phyloP scores from a whole-genome alignment of 2,329 filamentous ascomycete genomes.

The Thelonectria rubi region DNA sequence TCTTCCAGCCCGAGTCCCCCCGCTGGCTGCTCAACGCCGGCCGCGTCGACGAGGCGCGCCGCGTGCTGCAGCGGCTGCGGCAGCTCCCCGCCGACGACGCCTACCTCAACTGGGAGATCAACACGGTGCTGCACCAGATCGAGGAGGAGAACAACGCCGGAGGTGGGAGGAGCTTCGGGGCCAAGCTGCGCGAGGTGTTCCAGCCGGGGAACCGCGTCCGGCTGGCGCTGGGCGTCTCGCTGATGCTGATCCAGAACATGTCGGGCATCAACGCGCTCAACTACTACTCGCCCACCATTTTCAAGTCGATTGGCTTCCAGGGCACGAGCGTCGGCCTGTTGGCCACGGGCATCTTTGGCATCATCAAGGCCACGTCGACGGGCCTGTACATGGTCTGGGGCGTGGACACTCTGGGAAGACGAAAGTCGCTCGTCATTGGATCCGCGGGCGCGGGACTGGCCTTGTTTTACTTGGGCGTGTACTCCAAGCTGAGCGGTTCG shows the following conservation, averaged over 20 bases:
- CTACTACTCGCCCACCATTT: constrained; percentile 70
- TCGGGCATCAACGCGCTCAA: constrained; percentile 72
- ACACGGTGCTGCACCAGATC: constrained; percentile 23
- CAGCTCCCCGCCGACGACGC: constrained; percentile 23
- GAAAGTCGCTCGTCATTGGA: too few species aligned
- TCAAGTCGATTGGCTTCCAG: constrained; percentile 67
- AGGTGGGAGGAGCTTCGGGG: constrained; percentile 6
- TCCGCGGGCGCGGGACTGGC: background rate
- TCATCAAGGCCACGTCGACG: constrained; percentile 57
- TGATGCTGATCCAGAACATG: constrained; percentile 28
- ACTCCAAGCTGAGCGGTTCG: too few species aligned
- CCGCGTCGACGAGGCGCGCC: constrained; percentile 15
- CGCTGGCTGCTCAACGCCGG: constrained; percentile 39
- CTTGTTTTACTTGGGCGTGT: too few species aligned
- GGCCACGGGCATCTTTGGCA: constrained; percentile 72
- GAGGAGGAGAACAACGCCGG: constrained; percentile 20
- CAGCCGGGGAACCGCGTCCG: constrained; percentile 53
- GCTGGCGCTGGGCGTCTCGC: constrained; percentile 67
- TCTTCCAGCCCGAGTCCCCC: constrained; percentile 47
- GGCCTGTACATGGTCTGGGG: background rate
- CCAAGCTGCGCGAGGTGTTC: constrained; percentile 21
- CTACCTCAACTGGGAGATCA: constrained; percentile 26
- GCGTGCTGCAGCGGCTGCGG: constrained; percentile 23
- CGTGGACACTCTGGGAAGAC: too few species aligned
- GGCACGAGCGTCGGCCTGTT: constrained; percentile 66